phyloP scores from a whole-genome alignment of 2,329 filamentous ascomycete species.

The Cytospora schulzeri region DNA sequence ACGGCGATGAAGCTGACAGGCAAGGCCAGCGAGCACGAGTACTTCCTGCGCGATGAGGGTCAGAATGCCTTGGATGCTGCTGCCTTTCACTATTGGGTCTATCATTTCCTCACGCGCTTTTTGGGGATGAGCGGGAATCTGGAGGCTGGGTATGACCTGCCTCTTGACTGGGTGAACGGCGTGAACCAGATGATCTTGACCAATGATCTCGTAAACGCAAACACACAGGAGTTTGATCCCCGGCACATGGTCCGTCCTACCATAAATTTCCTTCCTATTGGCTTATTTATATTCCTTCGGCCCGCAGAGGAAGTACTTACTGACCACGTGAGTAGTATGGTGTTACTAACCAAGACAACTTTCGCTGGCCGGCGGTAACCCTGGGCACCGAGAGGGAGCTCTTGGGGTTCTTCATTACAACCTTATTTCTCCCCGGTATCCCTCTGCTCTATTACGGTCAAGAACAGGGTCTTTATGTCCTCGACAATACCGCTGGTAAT shows the following conservation, averaged over 20 bases:
- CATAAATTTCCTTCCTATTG: too few species aligned
- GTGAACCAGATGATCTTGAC: slow-evolving; percentile 59
- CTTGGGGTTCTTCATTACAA: slow-evolving; percentile 59
- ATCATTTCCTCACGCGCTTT: slow-evolving; percentile 63
- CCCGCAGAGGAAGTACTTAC: too few species aligned
- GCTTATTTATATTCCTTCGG: not conserved
- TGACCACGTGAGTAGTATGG: not conserved
- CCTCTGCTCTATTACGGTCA: slow-evolving; percentile 64
- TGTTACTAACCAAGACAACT: slow-evolving; percentile 65
- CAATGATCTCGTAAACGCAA: slow-evolving; percentile 59
- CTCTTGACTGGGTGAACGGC: slow-evolving; percentile 51
- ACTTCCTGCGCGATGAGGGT: slow-evolving; percentile 55
- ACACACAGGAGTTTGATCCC: slow-evolving; percentile 62
- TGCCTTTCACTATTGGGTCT: slow-evolving; percentile 67
- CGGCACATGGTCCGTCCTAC: slow-evolving; percentile 51
- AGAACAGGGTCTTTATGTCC: slow-evolving; percentile 63
- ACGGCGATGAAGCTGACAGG: slow-evolving; percentile 52
- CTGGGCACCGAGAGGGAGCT: slow-evolving; percentile 59
- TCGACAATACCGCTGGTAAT: slow-evolving; percentile 63
- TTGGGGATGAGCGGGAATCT: slow-evolving; percentile 62
- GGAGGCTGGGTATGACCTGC: slow-evolving; percentile 54
- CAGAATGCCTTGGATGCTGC: slow-evolving; percentile 59
- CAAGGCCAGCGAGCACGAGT: slow-evolving; percentile 39
- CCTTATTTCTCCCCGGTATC: slow-evolving; percentile 61
- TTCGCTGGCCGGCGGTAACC: slow-evolving; percentile 62